Evolutionary conservation across 345 rosid genomes (phyloP).

Genomic region (Corymbia maculata): DNA sequence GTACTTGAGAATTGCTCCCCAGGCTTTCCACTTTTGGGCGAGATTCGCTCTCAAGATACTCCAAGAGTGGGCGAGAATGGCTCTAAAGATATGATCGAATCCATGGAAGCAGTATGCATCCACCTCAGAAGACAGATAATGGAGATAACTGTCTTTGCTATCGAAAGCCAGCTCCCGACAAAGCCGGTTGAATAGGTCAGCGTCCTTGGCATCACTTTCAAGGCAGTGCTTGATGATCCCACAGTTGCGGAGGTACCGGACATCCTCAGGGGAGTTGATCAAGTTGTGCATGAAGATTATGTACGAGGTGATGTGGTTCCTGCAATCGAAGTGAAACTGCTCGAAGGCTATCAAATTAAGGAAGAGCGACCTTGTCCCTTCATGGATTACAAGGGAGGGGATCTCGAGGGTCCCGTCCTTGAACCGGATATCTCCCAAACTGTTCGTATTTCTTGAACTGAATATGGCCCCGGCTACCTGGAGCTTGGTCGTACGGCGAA

Average conservation of each 20-base stretch:
- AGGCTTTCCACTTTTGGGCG: no score
- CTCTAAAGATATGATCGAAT: no score
- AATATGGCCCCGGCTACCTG: constrained; percentile 61
- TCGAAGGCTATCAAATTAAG: constrained; percentile 75
- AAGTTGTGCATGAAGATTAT: constrained; percentile 81
- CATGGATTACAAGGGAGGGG: constrained; percentile 68
- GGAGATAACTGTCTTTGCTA: constrained; percentile 50
- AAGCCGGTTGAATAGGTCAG: constrained; percentile 70
- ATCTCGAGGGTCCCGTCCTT: constrained; percentile 51
- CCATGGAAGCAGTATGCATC: constrained; percentile 43
- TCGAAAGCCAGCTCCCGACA: constrained; percentile 80
- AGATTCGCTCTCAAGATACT: no score
- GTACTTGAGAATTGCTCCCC: constrained; percentile 57
- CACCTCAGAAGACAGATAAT: constrained; percentile 42
- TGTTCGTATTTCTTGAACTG: constrained; percentile 53
- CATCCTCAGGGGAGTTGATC: constrained; percentile 71
- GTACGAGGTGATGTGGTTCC: constrained; percentile 69
- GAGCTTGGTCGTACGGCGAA: constrained; percentile 64
- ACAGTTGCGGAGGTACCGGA: constrained; percentile 51
- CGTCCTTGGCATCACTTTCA: constrained; percentile 77
- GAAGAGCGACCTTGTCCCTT: constrained; percentile 79
- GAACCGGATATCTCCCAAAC: constrained; percentile 79
- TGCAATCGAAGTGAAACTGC: constrained; percentile 64
- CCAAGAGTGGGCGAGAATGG: no score
- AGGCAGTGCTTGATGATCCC: constrained; percentile 82